phyloP scores from a whole-genome alignment of 176 grass and related monocot species.

The Avena sativa region DNA sequence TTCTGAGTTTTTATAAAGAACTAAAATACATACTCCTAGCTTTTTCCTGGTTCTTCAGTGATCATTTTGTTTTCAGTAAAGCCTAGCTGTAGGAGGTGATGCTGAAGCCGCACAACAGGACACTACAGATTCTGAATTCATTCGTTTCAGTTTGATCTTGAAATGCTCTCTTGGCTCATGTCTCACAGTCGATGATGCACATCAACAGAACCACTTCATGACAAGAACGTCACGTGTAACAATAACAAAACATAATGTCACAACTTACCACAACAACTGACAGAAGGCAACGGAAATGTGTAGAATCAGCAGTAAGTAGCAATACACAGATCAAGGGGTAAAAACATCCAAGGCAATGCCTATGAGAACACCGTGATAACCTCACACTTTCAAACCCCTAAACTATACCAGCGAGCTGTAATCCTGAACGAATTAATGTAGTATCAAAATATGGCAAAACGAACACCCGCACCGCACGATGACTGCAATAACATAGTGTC shows the following conservation, averaged over 20 bases:
- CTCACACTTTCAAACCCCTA: conserved; percentile 23
- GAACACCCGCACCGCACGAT: conserved; percentile 29
- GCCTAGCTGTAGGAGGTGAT: not conserved
- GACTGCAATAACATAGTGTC: conserved; percentile 31
- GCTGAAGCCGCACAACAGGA: not conserved
- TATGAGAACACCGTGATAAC: conserved; percentile 18
- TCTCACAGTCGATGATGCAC: not conserved
- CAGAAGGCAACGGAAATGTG: not conserved
- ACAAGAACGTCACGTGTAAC: too few species aligned
- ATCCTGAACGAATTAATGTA: conserved; percentile 54
- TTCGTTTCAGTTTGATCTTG: not conserved
- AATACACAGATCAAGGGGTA: not conserved
- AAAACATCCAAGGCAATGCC: not conserved
- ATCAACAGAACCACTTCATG: too few species aligned
- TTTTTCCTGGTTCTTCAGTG: too few species aligned
- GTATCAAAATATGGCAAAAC: conserved; percentile 44
- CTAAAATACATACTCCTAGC: too few species aligned
- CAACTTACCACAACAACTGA: too few species aligned
- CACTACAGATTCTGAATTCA: not conserved
- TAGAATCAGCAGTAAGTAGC: not conserved
- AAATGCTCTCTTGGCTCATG: not conserved
- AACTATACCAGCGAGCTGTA: conserved; percentile 33
- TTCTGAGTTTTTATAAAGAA: too few species aligned
- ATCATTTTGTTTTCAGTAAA: not conserved
- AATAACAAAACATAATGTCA: too few species aligned